These are phyloP conservation scores for Guadua angustifolia DNA, from an alignment of 176 grass and related monocot genomes.

Conservation along the genomic window DNA sequence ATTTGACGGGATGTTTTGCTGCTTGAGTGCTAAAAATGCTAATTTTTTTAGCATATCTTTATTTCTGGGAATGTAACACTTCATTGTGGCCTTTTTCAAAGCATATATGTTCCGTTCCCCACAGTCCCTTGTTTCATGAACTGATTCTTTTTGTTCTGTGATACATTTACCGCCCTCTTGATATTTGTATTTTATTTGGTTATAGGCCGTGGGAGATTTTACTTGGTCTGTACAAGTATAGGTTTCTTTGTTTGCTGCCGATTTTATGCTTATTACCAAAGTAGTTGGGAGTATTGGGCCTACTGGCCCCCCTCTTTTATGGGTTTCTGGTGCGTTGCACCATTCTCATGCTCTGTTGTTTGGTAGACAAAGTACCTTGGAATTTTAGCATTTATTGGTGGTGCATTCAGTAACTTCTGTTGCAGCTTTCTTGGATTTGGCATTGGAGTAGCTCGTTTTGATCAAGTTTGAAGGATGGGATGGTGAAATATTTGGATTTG, in stretches of 20 bases:
- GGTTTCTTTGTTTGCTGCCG: neutral
- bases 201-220: neutral
- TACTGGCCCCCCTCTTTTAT: slow-evolving; percentile 43
- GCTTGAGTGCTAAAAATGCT: slow-evolving; percentile 11
- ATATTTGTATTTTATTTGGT: neutral
- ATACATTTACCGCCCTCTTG: neutral
- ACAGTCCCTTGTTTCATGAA: neutral
- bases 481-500: slow-evolving; percentile 46
- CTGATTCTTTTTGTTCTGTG: neutral
- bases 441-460: slow-evolving; percentile 31
- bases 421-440: slow-evolving; percentile 44
- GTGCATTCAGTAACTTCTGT: slow-evolving; percentile 44
- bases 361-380: slow-evolving; percentile 35
- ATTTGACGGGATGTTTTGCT: slow-evolving; percentile 30
- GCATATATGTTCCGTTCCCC: slow-evolving; percentile 10
- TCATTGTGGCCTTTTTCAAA: slow-evolving; percentile 36
- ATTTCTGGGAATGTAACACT: slow-evolving; percentile 33
- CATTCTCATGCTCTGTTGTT: slow-evolving; percentile 43
- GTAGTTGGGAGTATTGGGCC: slow-evolving; percentile 41
- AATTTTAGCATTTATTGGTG: slow-evolving; percentile 41
- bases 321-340: slow-evolving; percentile 52
- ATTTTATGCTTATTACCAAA: slow-evolving; percentile 52
- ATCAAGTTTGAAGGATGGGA: slow-evolving; percentile 46
- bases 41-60: neutral
- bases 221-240: neutral